Evolutionary conservation across 2,329 filamentous ascomycete genomes (phyloP).

Genomic region (Sporothrix sp.): DNA sequence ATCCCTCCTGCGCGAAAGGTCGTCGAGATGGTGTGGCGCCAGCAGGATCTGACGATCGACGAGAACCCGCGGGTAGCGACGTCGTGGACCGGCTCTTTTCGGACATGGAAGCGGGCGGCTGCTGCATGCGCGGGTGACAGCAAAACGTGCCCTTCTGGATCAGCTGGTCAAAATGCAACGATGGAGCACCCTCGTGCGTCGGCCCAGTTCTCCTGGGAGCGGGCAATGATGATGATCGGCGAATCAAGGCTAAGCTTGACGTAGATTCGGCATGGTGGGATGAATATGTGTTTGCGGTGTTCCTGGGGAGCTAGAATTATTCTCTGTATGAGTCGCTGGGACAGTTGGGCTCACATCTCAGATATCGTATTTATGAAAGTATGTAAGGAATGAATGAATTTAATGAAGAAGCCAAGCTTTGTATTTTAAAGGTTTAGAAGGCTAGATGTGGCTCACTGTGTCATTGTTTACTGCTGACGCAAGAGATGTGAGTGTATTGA

Average conservation of each 20-base stretch:
- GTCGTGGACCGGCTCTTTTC: constrained; percentile 1
- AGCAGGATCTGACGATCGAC: constrained; percentile 4
- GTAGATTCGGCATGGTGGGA: not conserved
- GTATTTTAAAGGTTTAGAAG: too few species aligned
- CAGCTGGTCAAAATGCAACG: not conserved
- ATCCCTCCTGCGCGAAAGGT: constrained; percentile 5
- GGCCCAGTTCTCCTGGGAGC: not conserved
- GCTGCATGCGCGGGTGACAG: too few species aligned
- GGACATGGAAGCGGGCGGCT: constrained; percentile 4
- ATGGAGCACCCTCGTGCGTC: not conserved
- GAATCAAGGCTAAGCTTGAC: not conserved
- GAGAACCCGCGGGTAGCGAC: not conserved
- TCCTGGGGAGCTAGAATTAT: too few species aligned
- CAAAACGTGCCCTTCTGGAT: too few species aligned
- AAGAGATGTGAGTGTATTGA: too few species aligned
- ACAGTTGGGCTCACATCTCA: too few species aligned
- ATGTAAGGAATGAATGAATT: too few species aligned
- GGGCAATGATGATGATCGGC: not conserved
- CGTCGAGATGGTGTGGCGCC: constrained; percentile 11
- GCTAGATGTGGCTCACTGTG: too few species aligned
- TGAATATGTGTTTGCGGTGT: not conserved
- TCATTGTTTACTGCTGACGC: too few species aligned
- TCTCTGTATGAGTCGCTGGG: too few species aligned
- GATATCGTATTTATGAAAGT: too few species aligned
- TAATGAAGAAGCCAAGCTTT: too few species aligned